These are phyloP conservation scores for Fusarium setosum DNA, from an alignment of 2,329 filamentous ascomycete species.

Conservation along the genomic window DNA sequence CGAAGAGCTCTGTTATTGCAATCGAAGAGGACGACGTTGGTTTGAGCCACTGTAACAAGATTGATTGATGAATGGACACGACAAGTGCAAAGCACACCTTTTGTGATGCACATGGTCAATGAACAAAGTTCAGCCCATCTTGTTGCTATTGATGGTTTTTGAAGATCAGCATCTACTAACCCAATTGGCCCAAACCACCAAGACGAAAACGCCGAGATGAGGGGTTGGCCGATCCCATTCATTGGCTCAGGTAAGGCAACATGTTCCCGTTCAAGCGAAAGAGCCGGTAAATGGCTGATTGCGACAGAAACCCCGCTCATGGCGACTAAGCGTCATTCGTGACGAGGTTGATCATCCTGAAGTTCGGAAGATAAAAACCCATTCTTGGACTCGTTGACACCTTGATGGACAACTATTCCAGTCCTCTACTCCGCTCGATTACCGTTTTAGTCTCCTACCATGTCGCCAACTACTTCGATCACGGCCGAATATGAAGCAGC, in stretches of 20 bases:
- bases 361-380: not conserved
- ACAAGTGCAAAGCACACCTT: not conserved
- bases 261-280: not conserved
- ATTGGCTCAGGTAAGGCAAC: not conserved
- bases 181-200: not conserved
- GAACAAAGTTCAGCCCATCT: not conserved
- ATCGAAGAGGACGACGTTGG: too few relatives aligned
- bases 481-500: constrained; percentile 38
- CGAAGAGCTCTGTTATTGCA: too few relatives aligned
- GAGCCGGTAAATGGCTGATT: constrained; percentile 8
- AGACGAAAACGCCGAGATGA: not conserved
- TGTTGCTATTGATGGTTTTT: not conserved
- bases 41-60: too few relatives aligned
- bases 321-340: constrained; percentile 4
- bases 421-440: not conserved
- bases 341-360: not conserved
- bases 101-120: not conserved
- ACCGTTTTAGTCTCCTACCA: not conserved
- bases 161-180: not conserved
- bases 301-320: constrained; percentile 35
- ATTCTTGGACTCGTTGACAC: not conserved
- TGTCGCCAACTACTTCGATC: constrained; percentile 30
- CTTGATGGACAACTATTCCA: not conserved
- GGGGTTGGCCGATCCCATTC: not conserved
- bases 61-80: too few relatives aligned